A percentile compares a stretch with the other conserved stretches of the same genome.
Conservation (phyloP, 257 asterid genomes). For the Anisodus acutangulus region DNA sequence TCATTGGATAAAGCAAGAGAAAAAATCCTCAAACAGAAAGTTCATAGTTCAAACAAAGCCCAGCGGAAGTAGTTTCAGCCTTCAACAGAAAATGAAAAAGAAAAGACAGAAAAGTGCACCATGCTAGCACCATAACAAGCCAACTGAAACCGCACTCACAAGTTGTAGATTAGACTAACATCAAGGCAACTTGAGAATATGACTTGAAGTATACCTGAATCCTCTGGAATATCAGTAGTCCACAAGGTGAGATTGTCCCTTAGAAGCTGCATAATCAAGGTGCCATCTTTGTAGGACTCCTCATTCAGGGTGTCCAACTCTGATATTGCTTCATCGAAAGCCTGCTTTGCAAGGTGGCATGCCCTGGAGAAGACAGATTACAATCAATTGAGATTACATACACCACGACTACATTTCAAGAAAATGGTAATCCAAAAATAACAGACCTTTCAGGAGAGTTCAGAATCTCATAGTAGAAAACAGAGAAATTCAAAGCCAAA, state of each 20-base stretch:
- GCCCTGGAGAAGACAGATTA: conserved; percentile 21
- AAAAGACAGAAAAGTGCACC: conserved; percentile 7
- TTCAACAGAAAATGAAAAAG: not conserved
- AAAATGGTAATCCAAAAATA: not conserved
- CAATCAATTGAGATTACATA: not conserved
- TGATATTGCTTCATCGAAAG: conserved; percentile 15
- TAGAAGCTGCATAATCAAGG: conserved; percentile 25
- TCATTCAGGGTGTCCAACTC: conserved; percentile 4
- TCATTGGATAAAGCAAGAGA: not conserved
- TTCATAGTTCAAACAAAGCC: not conserved
- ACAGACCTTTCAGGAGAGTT: conserved; percentile 15
- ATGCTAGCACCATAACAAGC: not conserved
- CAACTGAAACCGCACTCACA: not conserved
- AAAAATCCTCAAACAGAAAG: not conserved
- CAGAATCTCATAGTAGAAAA: conserved; percentile 16
- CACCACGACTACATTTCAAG: not conserved
- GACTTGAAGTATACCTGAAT: conserved; percentile 9
- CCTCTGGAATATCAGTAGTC: conserved; percentile 28
- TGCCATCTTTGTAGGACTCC: conserved; percentile 20
- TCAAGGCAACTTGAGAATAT: not conserved
- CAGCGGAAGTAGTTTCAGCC: not conserved
- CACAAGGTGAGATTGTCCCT: conserved; percentile 27
- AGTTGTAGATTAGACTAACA: not conserved
- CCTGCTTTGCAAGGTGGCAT: conserved; percentile 13
- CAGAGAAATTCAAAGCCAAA: conserved; percentile 26